A percentile compares a stretch with the other conserved stretches of the same genome.
Conservation (phyloP, 1,284 basidiomycete genomes). For the Melampsora occidentalis region DNA sequence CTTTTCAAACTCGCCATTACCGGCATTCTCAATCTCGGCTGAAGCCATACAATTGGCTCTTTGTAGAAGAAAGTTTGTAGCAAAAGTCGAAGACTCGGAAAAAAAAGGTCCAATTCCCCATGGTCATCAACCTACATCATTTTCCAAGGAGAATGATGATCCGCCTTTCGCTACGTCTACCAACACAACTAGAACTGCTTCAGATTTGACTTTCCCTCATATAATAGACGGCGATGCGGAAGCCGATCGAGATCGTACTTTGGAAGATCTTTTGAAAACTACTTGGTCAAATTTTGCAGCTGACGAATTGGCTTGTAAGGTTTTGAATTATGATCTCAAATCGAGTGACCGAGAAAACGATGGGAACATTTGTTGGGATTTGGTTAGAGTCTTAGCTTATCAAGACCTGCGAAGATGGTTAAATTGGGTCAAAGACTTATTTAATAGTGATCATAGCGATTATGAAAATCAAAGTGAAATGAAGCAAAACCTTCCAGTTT, state of each 20-base stretch:
- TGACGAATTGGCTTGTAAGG: conserved; percentile 15
- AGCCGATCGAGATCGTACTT: conserved; percentile 1
- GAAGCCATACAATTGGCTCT: conserved; percentile 20
- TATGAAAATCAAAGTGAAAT: background rate
- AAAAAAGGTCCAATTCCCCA: conserved; percentile 19
- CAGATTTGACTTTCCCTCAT: conserved; percentile 11
- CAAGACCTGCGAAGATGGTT: conserved; percentile 35
- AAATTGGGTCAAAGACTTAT: conserved; percentile 22
- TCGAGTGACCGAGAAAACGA: background rate
- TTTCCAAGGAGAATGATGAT: conserved; percentile 2
- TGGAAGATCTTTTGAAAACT: conserved; percentile 25
- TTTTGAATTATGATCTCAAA: conserved; percentile 16
- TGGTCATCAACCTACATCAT: background rate
- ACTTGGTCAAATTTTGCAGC: conserved; percentile 32
- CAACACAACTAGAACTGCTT: background rate
- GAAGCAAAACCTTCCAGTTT: background rate
- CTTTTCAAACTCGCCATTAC: conserved; percentile 26
- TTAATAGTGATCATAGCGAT: background rate
- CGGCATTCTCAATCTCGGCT: conserved; percentile 26
- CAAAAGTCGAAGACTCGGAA: conserved; percentile 28
- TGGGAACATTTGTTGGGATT: conserved; percentile 20
- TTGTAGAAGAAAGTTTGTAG: conserved; percentile 18
- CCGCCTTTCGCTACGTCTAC: background rate
- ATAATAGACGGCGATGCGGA: conserved; percentile 7
- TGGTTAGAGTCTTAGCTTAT: conserved; percentile 21